Evolutionary conservation across 208 protist species (phyloP).

Genomic region (Herpetomonas samuelpessoai): DNA sequence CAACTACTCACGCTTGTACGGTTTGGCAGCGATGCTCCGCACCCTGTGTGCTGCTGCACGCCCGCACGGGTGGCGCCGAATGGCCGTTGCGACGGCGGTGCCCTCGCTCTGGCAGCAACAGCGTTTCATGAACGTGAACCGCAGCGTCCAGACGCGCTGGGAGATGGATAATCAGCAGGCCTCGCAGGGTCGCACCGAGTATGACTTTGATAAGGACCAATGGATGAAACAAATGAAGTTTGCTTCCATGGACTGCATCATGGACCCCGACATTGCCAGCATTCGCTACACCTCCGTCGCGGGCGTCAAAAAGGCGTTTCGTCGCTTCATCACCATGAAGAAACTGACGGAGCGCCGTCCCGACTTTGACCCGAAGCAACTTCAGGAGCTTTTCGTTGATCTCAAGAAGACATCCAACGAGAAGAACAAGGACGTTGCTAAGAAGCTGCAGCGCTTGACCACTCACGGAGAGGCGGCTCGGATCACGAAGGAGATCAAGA

Average conservation of each 20-base stretch:
- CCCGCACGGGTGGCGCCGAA: background rate
- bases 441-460: constrained; percentile 76
- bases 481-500: constrained; percentile 79
- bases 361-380: constrained; percentile 64
- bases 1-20: too few species aligned
- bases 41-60: constrained; percentile 8
- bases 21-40: too few species aligned
- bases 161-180: constrained; percentile 66
- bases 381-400: constrained; percentile 73
- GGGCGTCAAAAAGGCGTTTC: constrained; percentile 70
- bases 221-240: constrained; percentile 93
- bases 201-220: constrained; percentile 92
- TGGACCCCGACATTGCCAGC: constrained; percentile 83
- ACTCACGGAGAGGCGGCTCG: constrained; percentile 86
- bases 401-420: constrained; percentile 69
- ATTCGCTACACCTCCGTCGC: constrained; percentile 78
- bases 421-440: constrained; percentile 55
- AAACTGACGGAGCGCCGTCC: constrained; percentile 85
- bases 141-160: constrained; percentile 82
- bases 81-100: background rate
- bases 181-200: constrained; percentile 83
- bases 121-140: constrained; percentile 81
- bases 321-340: constrained; percentile 85
- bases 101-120: constrained; percentile 16
- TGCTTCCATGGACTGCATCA: constrained; percentile 91